These are phyloP conservation scores for Fusarium sp. DNA, from an alignment of 2,329 filamentous ascomycete species.

Conservation along the genomic window DNA sequence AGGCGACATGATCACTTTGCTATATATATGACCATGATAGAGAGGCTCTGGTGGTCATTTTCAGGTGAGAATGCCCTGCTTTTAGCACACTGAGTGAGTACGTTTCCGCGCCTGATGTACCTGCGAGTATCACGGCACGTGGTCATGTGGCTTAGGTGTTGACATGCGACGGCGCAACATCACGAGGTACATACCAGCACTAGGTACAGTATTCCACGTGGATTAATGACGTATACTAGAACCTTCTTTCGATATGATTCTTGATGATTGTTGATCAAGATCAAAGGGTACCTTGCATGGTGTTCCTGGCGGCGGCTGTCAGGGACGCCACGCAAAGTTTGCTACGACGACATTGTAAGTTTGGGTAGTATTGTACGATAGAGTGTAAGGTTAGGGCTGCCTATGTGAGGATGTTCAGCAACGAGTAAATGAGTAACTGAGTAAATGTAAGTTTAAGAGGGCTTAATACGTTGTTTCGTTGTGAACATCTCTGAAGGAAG, in stretches of 20 bases:
- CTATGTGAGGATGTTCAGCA: not conserved
- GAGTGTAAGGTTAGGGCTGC: too few species aligned
- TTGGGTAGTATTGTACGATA: not conserved
- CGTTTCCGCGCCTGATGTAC: slow-evolving; percentile 42
- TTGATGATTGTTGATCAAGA: slow-evolving; percentile 18
- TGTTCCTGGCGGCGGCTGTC: slow-evolving; percentile 34
- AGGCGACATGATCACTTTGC: slow-evolving; percentile 35
- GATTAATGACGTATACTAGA: slow-evolving; percentile 29
- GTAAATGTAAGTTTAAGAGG: not conserved
- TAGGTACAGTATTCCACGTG: slow-evolving; percentile 35
- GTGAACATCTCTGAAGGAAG: not conserved
- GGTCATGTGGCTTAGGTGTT: slow-evolving; percentile 44
- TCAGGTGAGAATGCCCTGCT: slow-evolving; percentile 34
- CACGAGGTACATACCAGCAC: slow-evolving; percentile 32
- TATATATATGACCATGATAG: slow-evolving; percentile 10
- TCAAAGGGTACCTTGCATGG: slow-evolving; percentile 35
- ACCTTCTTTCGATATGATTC: slow-evolving; percentile 15
- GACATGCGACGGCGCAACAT: slow-evolving; percentile 38
- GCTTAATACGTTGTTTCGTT: not conserved
- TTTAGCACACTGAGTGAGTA: slow-evolving; percentile 40
- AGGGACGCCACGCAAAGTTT: slow-evolving; percentile 29
- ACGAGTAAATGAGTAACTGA: too few species aligned
- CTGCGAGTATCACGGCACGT: slow-evolving; percentile 42
- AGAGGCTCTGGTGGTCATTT: slow-evolving; percentile 39
- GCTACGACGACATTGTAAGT: slow-evolving; percentile 13